A percentile compares a stretch with the other conserved stretches of the same genome.
Conservation (phyloP, 2,329 filamentous ascomycete species). For the Fusarium sambucinum region DNA sequence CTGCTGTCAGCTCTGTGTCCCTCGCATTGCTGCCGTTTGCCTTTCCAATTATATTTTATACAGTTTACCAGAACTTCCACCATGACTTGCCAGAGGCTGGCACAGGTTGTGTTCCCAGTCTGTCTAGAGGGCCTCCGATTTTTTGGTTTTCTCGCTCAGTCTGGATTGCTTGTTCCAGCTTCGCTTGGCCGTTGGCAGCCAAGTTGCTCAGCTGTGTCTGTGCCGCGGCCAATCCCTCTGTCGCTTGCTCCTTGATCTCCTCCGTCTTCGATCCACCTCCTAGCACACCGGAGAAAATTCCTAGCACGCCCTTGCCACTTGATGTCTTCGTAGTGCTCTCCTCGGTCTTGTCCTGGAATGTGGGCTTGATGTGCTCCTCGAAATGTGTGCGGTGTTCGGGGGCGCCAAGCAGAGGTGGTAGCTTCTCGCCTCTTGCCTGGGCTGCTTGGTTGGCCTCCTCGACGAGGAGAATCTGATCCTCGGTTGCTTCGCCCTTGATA, state of each 20-base stretch:
- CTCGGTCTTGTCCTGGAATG: conserved; percentile 45
- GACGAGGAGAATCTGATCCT: conserved; percentile 67
- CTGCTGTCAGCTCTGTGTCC: conserved; percentile 36
- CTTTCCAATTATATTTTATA: conserved; percentile 39
- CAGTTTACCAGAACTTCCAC: conserved; percentile 59
- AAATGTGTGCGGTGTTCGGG: conserved; percentile 56
- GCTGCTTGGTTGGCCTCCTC: conserved; percentile 67
- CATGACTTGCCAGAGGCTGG: conserved; percentile 62
- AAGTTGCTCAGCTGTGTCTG: conserved; percentile 27
- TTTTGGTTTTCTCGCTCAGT: conserved; percentile 65
- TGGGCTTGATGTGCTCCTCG: conserved; percentile 53
- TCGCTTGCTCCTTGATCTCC: conserved; percentile 22
- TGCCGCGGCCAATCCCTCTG: conserved; percentile 29
- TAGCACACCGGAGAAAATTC: conserved; percentile 51
- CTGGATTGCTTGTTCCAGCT: conserved; percentile 57
- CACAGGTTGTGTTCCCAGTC: conserved; percentile 57
- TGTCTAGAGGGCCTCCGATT: conserved; percentile 64
- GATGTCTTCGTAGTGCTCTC: conserved; percentile 35
- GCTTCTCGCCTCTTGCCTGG: conserved; percentile 58
- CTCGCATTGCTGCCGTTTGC: conserved; percentile 15
- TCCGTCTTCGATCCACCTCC: conserved; percentile 42
- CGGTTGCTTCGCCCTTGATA: conserved; percentile 68
- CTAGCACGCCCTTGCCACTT: conserved; percentile 54
- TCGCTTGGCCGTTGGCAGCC: conserved; percentile 54
- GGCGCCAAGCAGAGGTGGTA: conserved; percentile 64